phyloP scores from a whole-genome alignment of 2,329 filamentous ascomycete species.

The Chrysoporthe austroafricana region DNA sequence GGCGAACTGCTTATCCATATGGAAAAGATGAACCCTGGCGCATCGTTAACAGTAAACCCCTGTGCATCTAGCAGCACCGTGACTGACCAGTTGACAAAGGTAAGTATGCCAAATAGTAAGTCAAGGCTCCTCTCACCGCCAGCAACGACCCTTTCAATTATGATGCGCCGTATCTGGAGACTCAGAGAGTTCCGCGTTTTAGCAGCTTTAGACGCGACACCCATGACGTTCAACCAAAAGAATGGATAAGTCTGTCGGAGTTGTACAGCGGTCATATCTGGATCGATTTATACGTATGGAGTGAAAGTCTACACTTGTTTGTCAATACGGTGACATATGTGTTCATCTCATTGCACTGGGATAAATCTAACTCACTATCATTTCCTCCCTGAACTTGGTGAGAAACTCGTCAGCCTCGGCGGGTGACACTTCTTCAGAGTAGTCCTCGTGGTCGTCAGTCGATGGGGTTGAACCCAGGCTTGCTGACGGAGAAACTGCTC shows the following conservation, averaged over 20 bases:
- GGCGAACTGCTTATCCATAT: conserved; percentile 44
- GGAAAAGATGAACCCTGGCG: conserved; percentile 31
- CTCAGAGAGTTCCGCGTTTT: conserved; percentile 43
- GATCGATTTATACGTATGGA: background rate
- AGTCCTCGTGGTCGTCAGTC: background rate
- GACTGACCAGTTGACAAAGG: conserved; percentile 45
- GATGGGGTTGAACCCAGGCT: background rate
- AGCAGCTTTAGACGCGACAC: conserved; percentile 46
- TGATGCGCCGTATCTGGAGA: conserved; percentile 44
- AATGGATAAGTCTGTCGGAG: conserved; percentile 45
- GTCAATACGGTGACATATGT: background rate
- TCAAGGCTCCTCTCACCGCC: conserved; percentile 52
- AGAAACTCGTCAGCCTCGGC: background rate
- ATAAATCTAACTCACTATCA: background rate
- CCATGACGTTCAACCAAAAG: conserved; percentile 55
- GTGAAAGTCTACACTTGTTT: background rate
- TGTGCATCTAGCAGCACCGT: background rate
- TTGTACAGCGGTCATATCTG: background rate
- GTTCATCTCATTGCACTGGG: background rate
- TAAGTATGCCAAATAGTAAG: conserved; percentile 51
- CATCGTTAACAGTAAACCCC: conserved; percentile 21
- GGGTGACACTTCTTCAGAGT: background rate
- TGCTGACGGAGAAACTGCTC: background rate
- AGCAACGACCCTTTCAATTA: conserved; percentile 47
- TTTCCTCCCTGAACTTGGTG: background rate